Evolutionary conservation across 2,329 filamentous ascomycete genomes (phyloP).

Genomic region (Amauroascus verrucosus): DNA sequence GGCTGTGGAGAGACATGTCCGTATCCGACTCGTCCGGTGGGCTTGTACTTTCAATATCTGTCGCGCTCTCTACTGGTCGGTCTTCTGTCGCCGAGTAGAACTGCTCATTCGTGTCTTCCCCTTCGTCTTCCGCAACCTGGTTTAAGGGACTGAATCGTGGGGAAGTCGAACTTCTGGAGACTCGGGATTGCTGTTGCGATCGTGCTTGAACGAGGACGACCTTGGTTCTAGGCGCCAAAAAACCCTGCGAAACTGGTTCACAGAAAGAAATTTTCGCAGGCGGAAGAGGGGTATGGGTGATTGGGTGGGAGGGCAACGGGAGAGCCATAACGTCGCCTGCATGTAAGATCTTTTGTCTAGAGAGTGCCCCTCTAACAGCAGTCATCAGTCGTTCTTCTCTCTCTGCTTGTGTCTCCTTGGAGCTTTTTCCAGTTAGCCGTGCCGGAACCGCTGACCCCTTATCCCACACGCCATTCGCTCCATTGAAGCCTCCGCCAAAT

Average conservation of each 20-base stretch:
- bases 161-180: slow-evolving; percentile 32
- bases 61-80: slow-evolving; percentile 37
- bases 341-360: slow-evolving; percentile 66
- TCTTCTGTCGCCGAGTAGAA: slow-evolving; percentile 92
- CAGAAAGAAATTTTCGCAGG: slow-evolving; percentile 86
- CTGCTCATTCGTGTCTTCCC: slow-evolving; percentile 79
- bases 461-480: slow-evolving; percentile 32
- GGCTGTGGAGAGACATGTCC: slow-evolving; percentile 37
- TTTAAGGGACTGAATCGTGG: slow-evolving; percentile 46
- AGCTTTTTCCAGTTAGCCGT: slow-evolving; percentile 24
- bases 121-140: slow-evolving; percentile 49
- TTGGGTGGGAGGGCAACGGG: slow-evolving; percentile 64
- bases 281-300: slow-evolving; percentile 73
- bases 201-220: slow-evolving; percentile 61
- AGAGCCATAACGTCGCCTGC: slow-evolving; percentile 73
- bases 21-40: slow-evolving; percentile 54
- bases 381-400: slow-evolving; percentile 51
- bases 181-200: slow-evolving; percentile 24
- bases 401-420: slow-evolving; percentile 28
- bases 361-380: slow-evolving; percentile 64
- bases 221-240: slow-evolving; percentile 65
- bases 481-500: slow-evolving; percentile 57
- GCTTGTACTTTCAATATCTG: slow-evolving; percentile 45
- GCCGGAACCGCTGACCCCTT: slow-evolving; percentile 20
- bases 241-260: slow-evolving; percentile 83